Base-by-base conservation (phyloP, 2,329 filamentous ascomycete genomes). In the Aspergillus glaucus region DNA sequence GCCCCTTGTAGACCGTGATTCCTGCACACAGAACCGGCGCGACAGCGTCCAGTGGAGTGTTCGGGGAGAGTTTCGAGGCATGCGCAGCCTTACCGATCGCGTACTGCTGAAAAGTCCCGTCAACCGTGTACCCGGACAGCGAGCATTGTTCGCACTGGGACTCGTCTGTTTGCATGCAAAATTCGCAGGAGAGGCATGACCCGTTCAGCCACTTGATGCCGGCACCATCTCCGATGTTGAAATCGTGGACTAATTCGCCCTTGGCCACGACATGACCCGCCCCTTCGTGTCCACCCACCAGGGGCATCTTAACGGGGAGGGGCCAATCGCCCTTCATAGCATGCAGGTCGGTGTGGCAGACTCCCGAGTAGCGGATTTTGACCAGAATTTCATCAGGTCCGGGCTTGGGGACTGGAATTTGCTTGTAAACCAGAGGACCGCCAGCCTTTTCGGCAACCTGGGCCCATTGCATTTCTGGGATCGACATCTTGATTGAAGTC, bases 171-270 rank as follows among this genome's bases (percentile, higher is more conserved):
- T 83, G 79, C 65, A 86, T 83, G 76, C 91, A 96, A 79, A 88
- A 95, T 59, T 82, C 79, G 75, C 91, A 97, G 56, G 78, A 70
- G 53, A 95, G 77, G 72, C 92, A 96, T 42, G 86, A 85, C 55
- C 88, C 87, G 71, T 95, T 93, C 64, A 96, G 78, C 90, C 90
- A 96, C 55, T 89, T 95, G 71, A 97, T 81, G 66, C 92, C 92
- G 53, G 84, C 92, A 62, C 89, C 76, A 64, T 95, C 89, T 59
- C 91, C 91, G 61, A 95, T 77, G 66, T 89, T 75, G 52, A 95
- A 74, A 60, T 93, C 88, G 3, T 79, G 73, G 55, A 93, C 89
- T 32, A 94, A 79, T 17, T 85, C 76, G 61, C 91, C 91, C 55
- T 79, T 80, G 45, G 87, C 84, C 34, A 96, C 90, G 32, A 95